Evolutionary conservation across 495 filamentous ascomycete species (phyloP).

Genomic region (Diplogelasinospora grovesii): DNA sequence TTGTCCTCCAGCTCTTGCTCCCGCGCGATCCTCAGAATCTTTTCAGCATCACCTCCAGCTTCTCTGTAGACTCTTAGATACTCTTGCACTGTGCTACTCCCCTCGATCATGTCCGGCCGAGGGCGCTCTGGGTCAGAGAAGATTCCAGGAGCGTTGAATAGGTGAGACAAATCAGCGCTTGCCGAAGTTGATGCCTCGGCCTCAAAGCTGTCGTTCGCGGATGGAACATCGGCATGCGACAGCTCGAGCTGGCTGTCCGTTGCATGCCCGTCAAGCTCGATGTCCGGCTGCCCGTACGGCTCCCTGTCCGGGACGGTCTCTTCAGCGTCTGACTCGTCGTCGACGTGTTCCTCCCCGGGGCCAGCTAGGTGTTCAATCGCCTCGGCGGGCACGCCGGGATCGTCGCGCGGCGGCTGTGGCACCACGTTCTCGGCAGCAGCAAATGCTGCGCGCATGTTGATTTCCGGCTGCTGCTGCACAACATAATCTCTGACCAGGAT

Average conservation of each 20-base stretch:
- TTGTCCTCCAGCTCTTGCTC: slow-evolving; percentile 53
- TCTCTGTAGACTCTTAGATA: slow-evolving; percentile 47
- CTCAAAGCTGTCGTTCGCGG: neutral
- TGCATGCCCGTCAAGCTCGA: neutral
- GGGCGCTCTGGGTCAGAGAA: neutral
- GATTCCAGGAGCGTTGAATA: neutral
- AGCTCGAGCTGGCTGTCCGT: no score
- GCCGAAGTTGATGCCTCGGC: neutral
- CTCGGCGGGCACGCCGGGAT: slow-evolving; percentile 1
- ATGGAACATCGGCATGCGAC: no score
- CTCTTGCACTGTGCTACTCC: slow-evolving; percentile 29
- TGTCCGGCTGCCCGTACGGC: neutral
- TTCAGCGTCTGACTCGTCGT: slow-evolving; percentile 8
- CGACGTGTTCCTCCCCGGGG: slow-evolving; percentile 11
- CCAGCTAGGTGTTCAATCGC: slow-evolving; percentile 8
- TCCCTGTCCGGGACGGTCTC: neutral
- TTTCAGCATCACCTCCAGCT: slow-evolving; percentile 51
- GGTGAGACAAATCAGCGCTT: neutral
- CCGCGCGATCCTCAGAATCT: slow-evolving; percentile 54
- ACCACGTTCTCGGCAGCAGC: slow-evolving; percentile 45
- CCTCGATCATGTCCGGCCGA: neutral
- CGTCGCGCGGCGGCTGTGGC: slow-evolving; percentile 31
- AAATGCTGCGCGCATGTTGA: slow-evolving; percentile 53
- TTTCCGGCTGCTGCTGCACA: slow-evolving; percentile 88
- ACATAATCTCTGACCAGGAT: slow-evolving; percentile 98